Evolutionary conservation across 148 eudicot genomes (phyloP).

Genomic region (Cornus suecica): DNA sequence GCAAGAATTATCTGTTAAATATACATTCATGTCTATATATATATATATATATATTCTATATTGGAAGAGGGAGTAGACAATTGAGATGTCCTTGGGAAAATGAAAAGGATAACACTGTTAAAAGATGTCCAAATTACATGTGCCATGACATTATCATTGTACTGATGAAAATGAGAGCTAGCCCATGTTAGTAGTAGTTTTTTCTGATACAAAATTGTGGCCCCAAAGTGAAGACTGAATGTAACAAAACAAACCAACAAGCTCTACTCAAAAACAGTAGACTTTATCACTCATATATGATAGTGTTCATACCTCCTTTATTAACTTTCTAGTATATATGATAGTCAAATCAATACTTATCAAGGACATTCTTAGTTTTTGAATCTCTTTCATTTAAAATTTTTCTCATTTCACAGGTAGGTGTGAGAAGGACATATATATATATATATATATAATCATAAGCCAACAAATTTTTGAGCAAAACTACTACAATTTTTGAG

Average conservation of each 20-base stretch:
- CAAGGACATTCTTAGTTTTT: not conserved
- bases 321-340: not conserved
- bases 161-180: conserved; percentile 27
- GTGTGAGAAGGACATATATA: not conserved
- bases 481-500: not conserved
- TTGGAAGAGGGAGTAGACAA: not conserved
- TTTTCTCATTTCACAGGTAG: conserved; percentile 8
- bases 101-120: not conserved
- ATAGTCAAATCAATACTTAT: not conserved
- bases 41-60: too few species aligned
- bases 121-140: not conserved
- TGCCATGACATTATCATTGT: conserved; percentile 22
- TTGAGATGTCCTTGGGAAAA: not conserved
- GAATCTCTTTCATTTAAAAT: conserved; percentile 3
- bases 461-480: not conserved
- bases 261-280: conserved; percentile 10
- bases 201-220: conserved; percentile 21
- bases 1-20: too few species aligned
- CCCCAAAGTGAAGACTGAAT: conserved; percentile 20
- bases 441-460: not conserved
- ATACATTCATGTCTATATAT: too few species aligned
- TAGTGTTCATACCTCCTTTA: not conserved
- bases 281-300: not conserved
- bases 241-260: conserved; percentile 11
- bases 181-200: conserved; percentile 22